Percentiles rank a stretch among this genome's conserved stretches.
Conservation (phyloP, 1,284 basidiomycete genomes). For the Neonothopanus nambi region DNA sequence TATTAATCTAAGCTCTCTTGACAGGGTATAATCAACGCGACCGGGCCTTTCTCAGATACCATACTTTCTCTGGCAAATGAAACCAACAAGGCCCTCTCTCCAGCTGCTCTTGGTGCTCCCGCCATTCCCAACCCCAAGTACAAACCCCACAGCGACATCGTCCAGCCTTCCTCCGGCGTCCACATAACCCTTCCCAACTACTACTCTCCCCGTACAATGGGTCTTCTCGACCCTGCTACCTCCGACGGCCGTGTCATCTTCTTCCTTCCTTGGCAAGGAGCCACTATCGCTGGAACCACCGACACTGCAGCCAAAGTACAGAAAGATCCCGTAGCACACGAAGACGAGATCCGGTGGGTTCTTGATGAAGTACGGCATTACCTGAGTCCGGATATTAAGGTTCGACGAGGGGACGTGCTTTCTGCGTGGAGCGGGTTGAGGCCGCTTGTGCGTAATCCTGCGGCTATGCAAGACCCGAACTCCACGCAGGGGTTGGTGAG, state of each 20-base stretch:
- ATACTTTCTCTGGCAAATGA: constrained; percentile 86
- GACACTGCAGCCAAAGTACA: constrained; percentile 82
- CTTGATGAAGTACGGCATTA: constrained; percentile 91
- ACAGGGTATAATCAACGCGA: constrained; percentile 93
- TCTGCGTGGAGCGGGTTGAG: constrained; percentile 94
- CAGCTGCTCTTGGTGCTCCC: neutral
- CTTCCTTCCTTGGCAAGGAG: constrained; percentile 98
- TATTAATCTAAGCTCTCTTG: constrained; percentile 1
- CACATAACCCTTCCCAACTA: constrained; percentile 98
- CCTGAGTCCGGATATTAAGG: constrained; percentile 86
- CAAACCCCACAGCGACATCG: constrained; percentile 74
- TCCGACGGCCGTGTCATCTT: constrained; percentile 98
- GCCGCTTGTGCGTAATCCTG: constrained; percentile 88
- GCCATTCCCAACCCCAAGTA: constrained; percentile 29
- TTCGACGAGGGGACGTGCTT: constrained; percentile 85
- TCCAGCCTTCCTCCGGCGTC: constrained; percentile 90
- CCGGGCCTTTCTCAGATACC: constrained; percentile 91
- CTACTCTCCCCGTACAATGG: constrained; percentile 95
- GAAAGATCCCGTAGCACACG: constrained; percentile 81
- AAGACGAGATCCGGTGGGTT: constrained; percentile 97
- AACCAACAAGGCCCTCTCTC: too few species aligned
- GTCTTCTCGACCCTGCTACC: constrained; percentile 92
- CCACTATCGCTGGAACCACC: constrained; percentile 96
- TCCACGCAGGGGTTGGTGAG: constrained; percentile 69
- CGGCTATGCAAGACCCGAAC: constrained; percentile 36